Evolutionary conservation across 1,284 basidiomycete genomes (phyloP).

Genomic region (Tilletia horrida): DNA sequence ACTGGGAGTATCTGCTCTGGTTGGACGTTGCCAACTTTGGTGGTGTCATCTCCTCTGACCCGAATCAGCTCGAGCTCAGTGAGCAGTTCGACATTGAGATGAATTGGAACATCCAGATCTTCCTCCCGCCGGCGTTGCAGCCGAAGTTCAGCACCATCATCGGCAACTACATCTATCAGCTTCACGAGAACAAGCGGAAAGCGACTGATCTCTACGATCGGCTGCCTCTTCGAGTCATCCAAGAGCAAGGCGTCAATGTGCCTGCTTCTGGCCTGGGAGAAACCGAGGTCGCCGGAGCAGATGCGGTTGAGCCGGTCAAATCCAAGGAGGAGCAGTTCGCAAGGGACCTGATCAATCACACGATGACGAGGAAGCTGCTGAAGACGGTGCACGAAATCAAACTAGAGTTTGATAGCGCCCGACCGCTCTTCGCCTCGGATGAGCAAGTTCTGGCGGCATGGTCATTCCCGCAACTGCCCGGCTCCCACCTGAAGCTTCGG

Average conservation of each 20-base stretch:
- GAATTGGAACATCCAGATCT: conserved; percentile 91
- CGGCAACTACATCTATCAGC: conserved; percentile 79
- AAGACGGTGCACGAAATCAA: conserved; percentile 66
- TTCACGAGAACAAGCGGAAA: conserved; percentile 73
- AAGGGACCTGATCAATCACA: conserved; percentile 72
- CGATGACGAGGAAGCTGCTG: conserved; percentile 77
- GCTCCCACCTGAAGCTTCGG: conserved; percentile 70
- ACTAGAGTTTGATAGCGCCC: conserved; percentile 50
- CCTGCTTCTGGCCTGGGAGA: conserved; percentile 13
- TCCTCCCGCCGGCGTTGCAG: conserved; percentile 81
- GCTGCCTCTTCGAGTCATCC: conserved; percentile 71
- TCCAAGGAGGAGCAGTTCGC: conserved; percentile 63
- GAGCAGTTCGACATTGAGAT: conserved; percentile 62
- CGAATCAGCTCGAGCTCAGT: conserved; percentile 58
- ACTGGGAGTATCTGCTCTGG: conserved; percentile 91
- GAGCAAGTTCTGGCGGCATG: conserved; percentile 59
- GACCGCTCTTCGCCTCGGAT: conserved; percentile 62
- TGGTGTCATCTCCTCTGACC: conserved; percentile 67
- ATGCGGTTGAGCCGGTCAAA: conserved; percentile 68
- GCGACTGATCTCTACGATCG: conserved; percentile 59
- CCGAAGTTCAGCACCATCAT: conserved; percentile 72
- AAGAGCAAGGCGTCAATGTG: conserved; percentile 54
- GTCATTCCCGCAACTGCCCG: conserved; percentile 79
- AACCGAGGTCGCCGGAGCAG: conserved; percentile 34
- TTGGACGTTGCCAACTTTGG: conserved; percentile 94